Base-by-base conservation (phyloP, 1,284 basidiomycete genomes). In the Hypsizygus ulmarius region DNA sequence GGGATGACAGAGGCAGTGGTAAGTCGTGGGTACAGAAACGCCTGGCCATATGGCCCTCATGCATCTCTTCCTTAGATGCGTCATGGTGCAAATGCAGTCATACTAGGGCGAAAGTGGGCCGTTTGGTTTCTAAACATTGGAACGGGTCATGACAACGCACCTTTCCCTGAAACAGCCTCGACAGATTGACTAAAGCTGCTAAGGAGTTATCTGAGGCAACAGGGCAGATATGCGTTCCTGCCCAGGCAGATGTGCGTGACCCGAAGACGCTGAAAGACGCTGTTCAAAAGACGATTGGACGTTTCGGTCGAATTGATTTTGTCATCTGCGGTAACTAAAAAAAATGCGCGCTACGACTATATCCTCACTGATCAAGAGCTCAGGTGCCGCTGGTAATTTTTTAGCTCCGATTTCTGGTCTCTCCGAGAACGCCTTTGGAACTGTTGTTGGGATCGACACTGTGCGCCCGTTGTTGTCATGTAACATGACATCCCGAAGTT, bases 371-470 rank as follows among this genome's bases (percentile, higher is more conserved):
- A 25, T 7, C 21, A 25, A 3, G 7, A 3, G 36, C 28, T 40
- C 33, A 92, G 90, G 89, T 60, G 91, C 90, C 39, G 91, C 91
- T 51, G 92, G 91, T 5, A 95, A 94, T 71, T 94, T 94, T 71
- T 74, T 95, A 16, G 86, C 87, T 1, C 85, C 90, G 21, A 93
- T 95, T 54, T 82, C 82, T 39, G 81, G 78, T 2, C 73, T 94
- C 50, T 92, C 88, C 1, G 84, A 90, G 64, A 93, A 93, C 59
- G 93, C 83, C 0, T 98, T 98, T 78, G 83, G 77, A 65, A 94
- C 94, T 0, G 94, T 98, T 19, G 77, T 97, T 50, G 92, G 96
- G 63, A 98, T 98, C 57, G 95, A 98, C 68, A 85, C 93, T 27
- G 87, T 90, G 59, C 30, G 80, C 67, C n/a, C n/a, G n/a, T 25